Percentiles rank a stretch among this genome's conserved stretches.
phyloP scores from a whole-genome alignment of 2,329 filamentous ascomycete genomes.

The Fusarium sarcochroum region DNA sequence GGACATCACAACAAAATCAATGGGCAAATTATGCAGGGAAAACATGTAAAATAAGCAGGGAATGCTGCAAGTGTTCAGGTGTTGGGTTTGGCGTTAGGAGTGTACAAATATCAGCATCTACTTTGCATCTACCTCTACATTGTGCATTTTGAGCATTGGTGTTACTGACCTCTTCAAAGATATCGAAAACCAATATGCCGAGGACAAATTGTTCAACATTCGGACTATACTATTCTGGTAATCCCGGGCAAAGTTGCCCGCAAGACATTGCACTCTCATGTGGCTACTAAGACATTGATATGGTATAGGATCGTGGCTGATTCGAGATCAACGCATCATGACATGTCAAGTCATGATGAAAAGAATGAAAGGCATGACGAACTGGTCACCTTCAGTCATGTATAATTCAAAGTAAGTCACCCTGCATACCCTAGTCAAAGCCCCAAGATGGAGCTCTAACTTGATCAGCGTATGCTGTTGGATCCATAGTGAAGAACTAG shows the following conservation, averaged over 20 bases:
- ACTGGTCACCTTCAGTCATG: not conserved
- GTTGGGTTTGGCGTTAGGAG: constrained; percentile 10
- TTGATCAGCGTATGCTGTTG: no score
- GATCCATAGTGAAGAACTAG: no score
- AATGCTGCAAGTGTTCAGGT: not conserved
- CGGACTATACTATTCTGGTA: not conserved
- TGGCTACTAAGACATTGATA: constrained; percentile 2
- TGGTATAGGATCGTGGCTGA: not conserved
- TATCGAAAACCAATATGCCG: not conserved
- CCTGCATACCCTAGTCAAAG: not conserved
- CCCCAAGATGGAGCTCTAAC: not conserved
- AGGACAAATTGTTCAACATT: not conserved
- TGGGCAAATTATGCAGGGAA: not conserved
- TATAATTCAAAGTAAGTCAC: not conserved
- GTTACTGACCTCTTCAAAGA: not conserved
- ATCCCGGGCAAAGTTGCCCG: not conserved
- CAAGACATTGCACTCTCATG: not conserved
- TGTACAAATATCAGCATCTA: constrained; percentile 20
- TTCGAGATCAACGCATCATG: not conserved
- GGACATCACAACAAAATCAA: not conserved
- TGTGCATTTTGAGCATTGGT: not conserved
- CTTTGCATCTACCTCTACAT: not conserved
- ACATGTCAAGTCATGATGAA: not conserved
- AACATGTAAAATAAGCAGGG: constrained; percentile 16
- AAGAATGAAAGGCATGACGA: not conserved